These are phyloP conservation scores for Aspergillus nidulans DNA, from an alignment of 495 filamentous ascomycete genomes.

Conservation along the genomic window DNA sequence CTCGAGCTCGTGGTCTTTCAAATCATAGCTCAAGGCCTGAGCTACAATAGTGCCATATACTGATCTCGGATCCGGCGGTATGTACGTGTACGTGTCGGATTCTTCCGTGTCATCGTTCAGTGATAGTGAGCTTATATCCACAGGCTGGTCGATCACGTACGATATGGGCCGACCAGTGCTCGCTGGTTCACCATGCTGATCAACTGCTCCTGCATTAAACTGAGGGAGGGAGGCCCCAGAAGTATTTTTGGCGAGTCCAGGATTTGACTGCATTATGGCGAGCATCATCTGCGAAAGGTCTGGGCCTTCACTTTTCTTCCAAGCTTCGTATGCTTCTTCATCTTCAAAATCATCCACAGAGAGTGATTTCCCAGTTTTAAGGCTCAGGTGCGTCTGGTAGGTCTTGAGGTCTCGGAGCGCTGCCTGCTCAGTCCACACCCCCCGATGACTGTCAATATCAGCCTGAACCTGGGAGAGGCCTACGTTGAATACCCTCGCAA, in stretches of 20 bases:
- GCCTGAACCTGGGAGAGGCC: conserved; percentile 70
- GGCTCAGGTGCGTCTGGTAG: conserved; percentile 82
- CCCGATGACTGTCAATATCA: conserved; percentile 77
- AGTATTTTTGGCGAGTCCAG: conserved; percentile 73
- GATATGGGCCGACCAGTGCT: conserved; percentile 45
- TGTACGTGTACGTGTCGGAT: conserved; percentile 72
- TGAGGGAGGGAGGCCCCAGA: conserved; percentile 47
- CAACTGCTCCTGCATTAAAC: conserved; percentile 41
- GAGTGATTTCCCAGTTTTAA: conserved; percentile 73
- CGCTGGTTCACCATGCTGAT: conserved; percentile 45
- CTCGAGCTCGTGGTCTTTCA: conserved; percentile 53
- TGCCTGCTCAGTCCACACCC: conserved; percentile 84
- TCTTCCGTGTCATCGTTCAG: conserved; percentile 49
- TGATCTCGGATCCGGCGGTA: conserved; percentile 76
- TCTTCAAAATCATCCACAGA: conserved; percentile 82
- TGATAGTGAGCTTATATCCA: conserved; percentile 70
- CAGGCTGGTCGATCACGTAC: conserved; percentile 72
- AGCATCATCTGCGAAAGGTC: conserved; percentile 91
- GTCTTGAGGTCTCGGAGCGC: conserved; percentile 87
- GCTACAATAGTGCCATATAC: conserved; percentile 76
- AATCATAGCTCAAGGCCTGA: conserved; percentile 66
- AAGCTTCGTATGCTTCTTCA: conserved; percentile 83
- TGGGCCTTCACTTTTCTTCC: conserved; percentile 79
- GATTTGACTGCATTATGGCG: conserved; percentile 78
- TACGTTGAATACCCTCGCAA: conserved; percentile 78